phyloP scores from a whole-genome alignment of 306 rosid genomes.

The Luffa aegyptiaca region DNA sequence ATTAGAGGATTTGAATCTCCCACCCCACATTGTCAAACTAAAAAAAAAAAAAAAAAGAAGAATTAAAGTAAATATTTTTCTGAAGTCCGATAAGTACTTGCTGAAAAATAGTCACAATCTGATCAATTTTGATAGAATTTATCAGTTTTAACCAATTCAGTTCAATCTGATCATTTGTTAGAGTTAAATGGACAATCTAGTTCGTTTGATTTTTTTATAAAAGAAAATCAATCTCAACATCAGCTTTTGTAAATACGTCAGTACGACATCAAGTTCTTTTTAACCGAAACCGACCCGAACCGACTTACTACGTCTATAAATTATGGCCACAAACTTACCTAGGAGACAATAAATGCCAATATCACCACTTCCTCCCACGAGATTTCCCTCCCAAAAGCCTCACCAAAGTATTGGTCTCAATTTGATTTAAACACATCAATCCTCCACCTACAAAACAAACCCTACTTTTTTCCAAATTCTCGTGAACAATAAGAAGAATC shows the following conservation, averaged over 20 bases:
- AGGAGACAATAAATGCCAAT: background rate
- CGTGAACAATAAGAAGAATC: slow-evolving; percentile 13
- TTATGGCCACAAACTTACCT: background rate
- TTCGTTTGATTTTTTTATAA: too few species aligned
- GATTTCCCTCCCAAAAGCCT: slow-evolving; percentile 15
- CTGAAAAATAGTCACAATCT: too few species aligned
- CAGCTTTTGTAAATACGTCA: background rate
- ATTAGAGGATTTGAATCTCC: too few species aligned
- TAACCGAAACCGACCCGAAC: background rate
- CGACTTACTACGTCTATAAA: background rate
- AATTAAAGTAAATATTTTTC: too few species aligned
- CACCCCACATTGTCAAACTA: too few species aligned
- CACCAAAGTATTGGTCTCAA: slow-evolving; percentile 21
- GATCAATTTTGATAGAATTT: too few species aligned
- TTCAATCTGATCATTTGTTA: too few species aligned
- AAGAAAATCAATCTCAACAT: too few species aligned
- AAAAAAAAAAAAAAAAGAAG: too few species aligned
- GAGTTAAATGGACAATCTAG: too few species aligned
- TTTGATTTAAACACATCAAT: slow-evolving; percentile 13
- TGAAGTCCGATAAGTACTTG: too few species aligned
- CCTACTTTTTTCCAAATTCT: slow-evolving; percentile 6
- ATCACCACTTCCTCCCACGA: slow-evolving; percentile 19
- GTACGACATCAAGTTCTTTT: background rate
- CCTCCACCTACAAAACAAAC: background rate
- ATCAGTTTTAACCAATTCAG: too few species aligned